Conservation (phyloP, 139 green algal species). For the Chlamydomonas applanata region DNA sequence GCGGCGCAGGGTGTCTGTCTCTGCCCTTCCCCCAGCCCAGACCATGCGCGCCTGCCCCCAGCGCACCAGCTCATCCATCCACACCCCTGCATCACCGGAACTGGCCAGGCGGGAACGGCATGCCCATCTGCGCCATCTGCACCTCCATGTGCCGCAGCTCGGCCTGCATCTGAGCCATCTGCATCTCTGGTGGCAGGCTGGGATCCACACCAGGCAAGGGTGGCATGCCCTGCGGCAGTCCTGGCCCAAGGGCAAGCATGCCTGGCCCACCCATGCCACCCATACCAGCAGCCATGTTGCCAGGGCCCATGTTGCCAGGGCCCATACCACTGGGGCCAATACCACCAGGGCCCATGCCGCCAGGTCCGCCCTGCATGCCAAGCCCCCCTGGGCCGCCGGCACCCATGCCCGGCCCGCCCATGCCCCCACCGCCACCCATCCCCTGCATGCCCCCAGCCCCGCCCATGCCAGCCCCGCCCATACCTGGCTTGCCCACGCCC, state of each 20-base stretch:
- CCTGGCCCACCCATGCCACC: background rate
- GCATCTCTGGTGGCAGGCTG: background rate
- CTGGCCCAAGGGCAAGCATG: background rate
- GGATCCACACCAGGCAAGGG: background rate
- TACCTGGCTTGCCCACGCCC: too few species aligned
- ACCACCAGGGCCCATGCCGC: slow-evolving; percentile 5
- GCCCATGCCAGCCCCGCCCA: too few species aligned
- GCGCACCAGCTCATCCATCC: too few species aligned
- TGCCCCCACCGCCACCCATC: background rate
- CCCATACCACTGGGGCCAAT: background rate
- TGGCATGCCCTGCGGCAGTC: background rate
- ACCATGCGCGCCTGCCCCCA: too few species aligned
- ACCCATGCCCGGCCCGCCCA: background rate
- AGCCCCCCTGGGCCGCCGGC: background rate
- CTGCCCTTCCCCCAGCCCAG: too few species aligned
- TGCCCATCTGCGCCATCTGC: slow-evolving; percentile 15
- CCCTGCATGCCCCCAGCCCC: slow-evolving; percentile 8
- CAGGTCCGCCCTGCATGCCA: slow-evolving; percentile 2
- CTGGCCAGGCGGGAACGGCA: background rate
- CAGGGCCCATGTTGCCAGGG: slow-evolving; percentile 7
- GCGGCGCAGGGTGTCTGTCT: too few species aligned
- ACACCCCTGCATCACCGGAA: too few species aligned
- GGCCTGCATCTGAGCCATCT: background rate
- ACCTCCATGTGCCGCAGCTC: background rate
- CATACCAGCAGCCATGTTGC: background rate